These are phyloP conservation scores for Amanita jacksonii DNA, from an alignment of 768 basidiomycete genomes.

Conservation along the genomic window DNA sequence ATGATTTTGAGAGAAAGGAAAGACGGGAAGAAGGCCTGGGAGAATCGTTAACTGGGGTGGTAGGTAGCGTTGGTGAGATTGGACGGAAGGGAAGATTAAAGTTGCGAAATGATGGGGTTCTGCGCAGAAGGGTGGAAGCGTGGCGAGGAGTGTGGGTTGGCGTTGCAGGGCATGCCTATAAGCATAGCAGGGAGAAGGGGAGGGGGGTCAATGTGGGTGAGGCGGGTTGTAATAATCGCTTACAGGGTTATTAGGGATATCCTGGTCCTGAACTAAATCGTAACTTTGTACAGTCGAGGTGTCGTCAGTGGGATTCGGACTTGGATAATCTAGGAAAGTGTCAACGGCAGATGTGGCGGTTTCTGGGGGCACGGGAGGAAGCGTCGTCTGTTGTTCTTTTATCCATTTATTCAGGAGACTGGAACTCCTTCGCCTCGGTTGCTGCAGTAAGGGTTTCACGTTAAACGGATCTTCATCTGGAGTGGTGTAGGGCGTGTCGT, in stretches of 20 bases:
- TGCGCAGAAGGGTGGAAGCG: slow-evolving; percentile 25
- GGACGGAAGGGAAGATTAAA: slow-evolving; percentile 38
- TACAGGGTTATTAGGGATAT: slow-evolving; percentile 26
- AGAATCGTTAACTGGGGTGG: slow-evolving; percentile 23
- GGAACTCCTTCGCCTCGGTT: slow-evolving; percentile 32
- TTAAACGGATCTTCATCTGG: slow-evolving; percentile 45
- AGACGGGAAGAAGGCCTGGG: slow-evolving; percentile 31
- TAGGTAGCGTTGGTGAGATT: slow-evolving; percentile 25
- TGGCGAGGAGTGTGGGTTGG: slow-evolving; percentile 26
- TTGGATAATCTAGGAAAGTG: slow-evolving; percentile 21
- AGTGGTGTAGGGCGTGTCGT: slow-evolving; percentile 37
- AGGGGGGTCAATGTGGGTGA: not conserved
- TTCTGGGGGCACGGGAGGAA: slow-evolving; percentile 13
- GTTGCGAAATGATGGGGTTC: slow-evolving; percentile 29
- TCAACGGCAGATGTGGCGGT: slow-evolving; percentile 32
- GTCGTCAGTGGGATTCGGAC: slow-evolving; percentile 18
- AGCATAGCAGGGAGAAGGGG: slow-evolving; percentile 3
- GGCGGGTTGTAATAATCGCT: slow-evolving; percentile 6
- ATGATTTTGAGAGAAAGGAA: slow-evolving; percentile 30
- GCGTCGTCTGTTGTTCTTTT: slow-evolving; percentile 35
- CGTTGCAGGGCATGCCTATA: slow-evolving; percentile 18
- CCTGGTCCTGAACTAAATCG: slow-evolving; percentile 42
- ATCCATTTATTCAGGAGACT: slow-evolving; percentile 49
- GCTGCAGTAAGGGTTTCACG: slow-evolving; percentile 24
- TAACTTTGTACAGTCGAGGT: slow-evolving; percentile 32